Evolutionary conservation across 2,329 filamentous ascomycete species (phyloP).

Genomic region (Pyrenochaeta sp.): DNA sequence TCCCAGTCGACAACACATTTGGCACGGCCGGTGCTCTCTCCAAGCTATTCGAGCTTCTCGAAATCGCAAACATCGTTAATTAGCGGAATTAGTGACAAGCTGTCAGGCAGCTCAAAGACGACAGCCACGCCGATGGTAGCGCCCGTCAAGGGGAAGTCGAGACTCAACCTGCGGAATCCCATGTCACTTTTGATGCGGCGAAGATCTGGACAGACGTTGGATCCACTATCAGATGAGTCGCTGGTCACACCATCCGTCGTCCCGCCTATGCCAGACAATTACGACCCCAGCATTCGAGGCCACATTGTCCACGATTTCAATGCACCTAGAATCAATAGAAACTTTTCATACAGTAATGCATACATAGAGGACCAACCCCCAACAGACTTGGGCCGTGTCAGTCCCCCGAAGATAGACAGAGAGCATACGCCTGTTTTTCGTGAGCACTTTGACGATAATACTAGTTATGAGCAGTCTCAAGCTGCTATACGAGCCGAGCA

Average conservation of each 20-base stretch:
- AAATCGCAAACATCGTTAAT: conserved; percentile 46
- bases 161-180: conserved; percentile 66
- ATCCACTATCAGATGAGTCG: conserved; percentile 58
- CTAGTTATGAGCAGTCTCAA: conserved; percentile 49
- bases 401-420: conserved; percentile 48
- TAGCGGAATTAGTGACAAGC: conserved; percentile 43
- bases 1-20: conserved; percentile 31
- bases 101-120: conserved; percentile 33
- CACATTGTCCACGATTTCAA: conserved; percentile 72
- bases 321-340: conserved; percentile 62
- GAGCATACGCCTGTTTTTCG: conserved; percentile 67
- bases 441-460: conserved; percentile 67
- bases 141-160: conserved; percentile 55
- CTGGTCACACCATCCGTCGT: conserved; percentile 57
- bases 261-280: conserved; percentile 65
- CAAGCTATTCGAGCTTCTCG: conserved; percentile 39
- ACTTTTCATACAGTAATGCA: conserved; percentile 47
- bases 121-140: conserved; percentile 26
- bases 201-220: conserved; percentile 62
- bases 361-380: conserved; percentile 29
- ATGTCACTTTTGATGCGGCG: conserved; percentile 67
- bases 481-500: conserved; percentile 58
- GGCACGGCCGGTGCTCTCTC: conserved; percentile 31
- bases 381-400: conserved; percentile 35
- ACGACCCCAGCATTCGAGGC: conserved; percentile 69